These are phyloP conservation scores for Mycena olivaceomarginata DNA, from an alignment of 768 basidiomycete genomes.

Conservation along the genomic window DNA sequence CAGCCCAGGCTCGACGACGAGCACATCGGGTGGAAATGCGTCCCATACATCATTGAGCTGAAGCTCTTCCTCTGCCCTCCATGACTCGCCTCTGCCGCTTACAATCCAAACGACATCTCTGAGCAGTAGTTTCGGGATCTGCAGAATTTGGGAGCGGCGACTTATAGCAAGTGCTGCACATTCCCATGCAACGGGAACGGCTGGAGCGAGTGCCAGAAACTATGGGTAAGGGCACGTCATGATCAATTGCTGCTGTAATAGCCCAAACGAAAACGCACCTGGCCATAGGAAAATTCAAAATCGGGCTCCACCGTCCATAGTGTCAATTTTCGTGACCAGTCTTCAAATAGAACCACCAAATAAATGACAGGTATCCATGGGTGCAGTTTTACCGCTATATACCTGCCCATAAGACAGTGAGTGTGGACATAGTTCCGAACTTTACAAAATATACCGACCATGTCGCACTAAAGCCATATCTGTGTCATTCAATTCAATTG, in stretches of 20 bases:
- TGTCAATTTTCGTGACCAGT: conserved; percentile 19
- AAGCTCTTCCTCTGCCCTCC: neutral
- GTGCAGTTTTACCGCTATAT: conserved; percentile 22
- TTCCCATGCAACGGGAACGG: conserved; percentile 19
- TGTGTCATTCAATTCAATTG: neutral
- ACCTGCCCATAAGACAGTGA: neutral
- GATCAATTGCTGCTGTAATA: neutral
- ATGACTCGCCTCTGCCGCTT: conserved; percentile 13
- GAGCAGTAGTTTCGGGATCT: neutral
- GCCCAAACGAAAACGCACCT: neutral
- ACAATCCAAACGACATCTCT: conserved; percentile 23
- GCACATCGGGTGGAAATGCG: conserved; percentile 13
- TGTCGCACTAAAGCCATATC: conserved; percentile 22
- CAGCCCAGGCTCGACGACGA: conserved; percentile 2
- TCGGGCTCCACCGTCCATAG: conserved; percentile 13
- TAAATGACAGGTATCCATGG: conserved; percentile 29
- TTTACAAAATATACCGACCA: neutral
- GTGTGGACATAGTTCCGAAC: neutral
- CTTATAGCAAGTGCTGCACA: conserved; percentile 1
- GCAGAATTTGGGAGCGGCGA: neutral
- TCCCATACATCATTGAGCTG: conserved; percentile 22
- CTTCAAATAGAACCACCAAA: neutral
- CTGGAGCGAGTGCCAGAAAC: conserved; percentile 20
- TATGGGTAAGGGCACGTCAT: neutral
- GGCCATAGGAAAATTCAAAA: conserved; percentile 24